Base-by-base conservation (phyloP, 1,284 basidiomycete species). In the Moniliella sp. region DNA sequence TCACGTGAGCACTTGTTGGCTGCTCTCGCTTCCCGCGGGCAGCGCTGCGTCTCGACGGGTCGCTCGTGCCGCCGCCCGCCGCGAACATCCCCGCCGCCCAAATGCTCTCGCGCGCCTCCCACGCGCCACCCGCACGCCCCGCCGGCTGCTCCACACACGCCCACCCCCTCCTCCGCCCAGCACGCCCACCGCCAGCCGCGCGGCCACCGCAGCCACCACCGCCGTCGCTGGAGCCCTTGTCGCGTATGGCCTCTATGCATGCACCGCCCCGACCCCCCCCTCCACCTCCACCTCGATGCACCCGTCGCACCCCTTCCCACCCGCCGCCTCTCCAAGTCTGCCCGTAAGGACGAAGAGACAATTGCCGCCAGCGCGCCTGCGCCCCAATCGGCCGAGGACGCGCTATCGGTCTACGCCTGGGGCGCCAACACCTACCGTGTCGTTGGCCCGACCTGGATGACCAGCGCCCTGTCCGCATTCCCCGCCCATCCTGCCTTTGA, bases 341-440 rank as follows among this genome's bases (percentile, higher is more conserved):
- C 7, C n/a, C 21, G 46, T 32, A 49, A 43, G 2, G 49, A 54
- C 29, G 48, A 50, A 32, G 45, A 54, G 11, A 41, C 42, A 34
- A 51, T 54, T n/a, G n/a, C n/a, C n/a, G n/a, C n/a, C n/a, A n/a
- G n/a, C n/a, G n/a, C n/a, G n/a, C 49, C 37, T 43, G 1, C 40
- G 37, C 11, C 39, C 49, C 7, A 36, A 45, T 14, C 31, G 29
- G 14, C 25, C 36, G 16, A 43, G 48, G 31, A 49, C 49, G 13
- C 46, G 51, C 12, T 52, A 50, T 17, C 42, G 45, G 2, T 54
- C 49, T n/a, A n/a, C n/a, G n/a, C n/a, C n/a, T n/a, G 50, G 50
- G n/a, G 50, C 5, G 44, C 44, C 3, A 54, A 54, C 25, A 40
- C 34, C 8, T 48, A 55, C 44, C 45, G 46, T 14, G 53, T 57